Evolutionary conservation across 2,329 filamentous ascomycete genomes (phyloP).

Genomic region (Microcyclospora pomicola): DNA sequence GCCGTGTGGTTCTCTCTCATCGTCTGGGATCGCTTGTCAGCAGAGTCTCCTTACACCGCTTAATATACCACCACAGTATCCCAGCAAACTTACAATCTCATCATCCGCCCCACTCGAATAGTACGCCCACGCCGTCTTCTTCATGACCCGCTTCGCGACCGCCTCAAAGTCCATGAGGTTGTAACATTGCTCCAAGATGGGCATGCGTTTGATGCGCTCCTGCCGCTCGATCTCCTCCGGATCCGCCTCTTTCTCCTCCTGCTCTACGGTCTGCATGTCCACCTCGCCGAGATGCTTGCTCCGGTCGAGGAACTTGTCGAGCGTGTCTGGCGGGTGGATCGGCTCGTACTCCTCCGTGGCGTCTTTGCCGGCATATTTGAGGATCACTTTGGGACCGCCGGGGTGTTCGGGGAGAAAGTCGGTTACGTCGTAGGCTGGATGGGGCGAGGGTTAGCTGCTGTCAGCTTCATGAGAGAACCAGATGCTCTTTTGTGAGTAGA

Average conservation of each 20-base stretch:
- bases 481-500: no score
- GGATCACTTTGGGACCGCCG: constrained; percentile 79
- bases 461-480: constrained; percentile 34
- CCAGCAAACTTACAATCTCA: constrained; percentile 50
- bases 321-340: constrained; percentile 76
- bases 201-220: constrained; percentile 55
- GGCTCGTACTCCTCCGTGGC: constrained; percentile 75
- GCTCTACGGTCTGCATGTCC: constrained; percentile 66
- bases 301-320: constrained; percentile 65
- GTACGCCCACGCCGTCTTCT: constrained; percentile 93
- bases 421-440: constrained; percentile 83
- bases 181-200: constrained; percentile 73
- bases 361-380: constrained; percentile 94
- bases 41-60: constrained; percentile 2
- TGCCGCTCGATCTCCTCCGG: constrained; percentile 62
- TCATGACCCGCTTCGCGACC: constrained; percentile 82
- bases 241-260: constrained; percentile 50
- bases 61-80: no score
- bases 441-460: constrained; percentile 87
- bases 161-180: constrained; percentile 94
- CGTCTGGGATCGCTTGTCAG: constrained; percentile 43
- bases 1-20: constrained; percentile 90
- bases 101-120: constrained; percentile 90
- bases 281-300: constrained; percentile 83
- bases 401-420: constrained; percentile 85